Conservation (phyloP, 2,329 filamentous ascomycete genomes). For the Ophiocordyceps robertsii region DNA sequence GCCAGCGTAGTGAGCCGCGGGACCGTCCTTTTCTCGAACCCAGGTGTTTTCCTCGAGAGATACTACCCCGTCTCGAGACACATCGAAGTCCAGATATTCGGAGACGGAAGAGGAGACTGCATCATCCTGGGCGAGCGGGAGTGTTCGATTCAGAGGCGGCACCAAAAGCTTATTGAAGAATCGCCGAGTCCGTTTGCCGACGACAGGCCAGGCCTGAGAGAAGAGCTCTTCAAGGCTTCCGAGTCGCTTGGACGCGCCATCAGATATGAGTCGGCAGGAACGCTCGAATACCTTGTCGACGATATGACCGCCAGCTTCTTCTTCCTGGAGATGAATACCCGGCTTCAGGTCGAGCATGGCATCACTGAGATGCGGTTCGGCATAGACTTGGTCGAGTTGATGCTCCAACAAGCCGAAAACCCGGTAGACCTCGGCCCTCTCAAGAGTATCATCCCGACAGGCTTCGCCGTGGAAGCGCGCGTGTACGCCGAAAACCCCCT, state of each 20-base stretch:
- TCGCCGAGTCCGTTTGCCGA: constrained; percentile 49
- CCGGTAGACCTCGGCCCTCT: constrained; percentile 5
- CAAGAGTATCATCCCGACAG: constrained; percentile 7
- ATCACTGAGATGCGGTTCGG: constrained; percentile 66
- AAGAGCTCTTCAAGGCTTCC: constrained; percentile 9
- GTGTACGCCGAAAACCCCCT: constrained; percentile 36
- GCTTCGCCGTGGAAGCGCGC: constrained; percentile 20
- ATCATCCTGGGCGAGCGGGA: constrained; percentile 52
- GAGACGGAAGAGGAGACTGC: constrained; percentile 35
- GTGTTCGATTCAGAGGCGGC: constrained; percentile 52
- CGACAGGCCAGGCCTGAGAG: constrained; percentile 15
- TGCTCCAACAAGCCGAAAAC: constrained; percentile 20
- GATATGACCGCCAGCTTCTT: constrained; percentile 47
- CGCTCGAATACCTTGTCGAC: constrained; percentile 47
- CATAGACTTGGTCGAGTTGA: constrained; percentile 51
- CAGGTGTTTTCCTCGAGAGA: constrained; percentile 48
- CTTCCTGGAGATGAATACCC: constrained; percentile 39
- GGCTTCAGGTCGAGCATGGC: constrained; percentile 66
- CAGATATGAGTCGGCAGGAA: constrained; percentile 18
- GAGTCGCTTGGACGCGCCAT: constrained; percentile 8
- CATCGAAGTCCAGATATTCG: constrained; percentile 56
- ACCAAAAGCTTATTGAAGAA: constrained; percentile 61
- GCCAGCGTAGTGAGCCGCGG: constrained; percentile 41
- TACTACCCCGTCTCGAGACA: constrained; percentile 50
- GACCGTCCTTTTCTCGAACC: constrained; percentile 44